phyloP scores from a whole-genome alignment of 1,284 basidiomycete genomes.

The Spongiforma sp. region DNA sequence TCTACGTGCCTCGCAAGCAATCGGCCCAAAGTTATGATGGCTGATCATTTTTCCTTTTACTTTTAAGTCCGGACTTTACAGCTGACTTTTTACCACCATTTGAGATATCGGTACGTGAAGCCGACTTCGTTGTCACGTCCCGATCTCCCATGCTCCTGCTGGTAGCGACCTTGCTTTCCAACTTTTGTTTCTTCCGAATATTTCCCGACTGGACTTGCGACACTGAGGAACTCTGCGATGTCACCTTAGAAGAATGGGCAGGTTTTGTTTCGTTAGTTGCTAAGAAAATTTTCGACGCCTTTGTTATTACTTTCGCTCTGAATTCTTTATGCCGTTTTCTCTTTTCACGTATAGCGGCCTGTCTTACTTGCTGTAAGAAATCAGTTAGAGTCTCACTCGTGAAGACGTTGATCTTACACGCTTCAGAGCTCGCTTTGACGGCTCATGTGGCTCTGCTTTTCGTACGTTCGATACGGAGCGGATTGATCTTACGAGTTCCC shows the following conservation, averaged over 20 bases:
- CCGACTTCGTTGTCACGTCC: slow-evolving; percentile 4
- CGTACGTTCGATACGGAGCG: slow-evolving; percentile 20
- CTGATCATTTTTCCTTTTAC: slow-evolving; percentile 2
- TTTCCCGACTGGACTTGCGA: slow-evolving; percentile 7
- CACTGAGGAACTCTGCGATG: neutral
- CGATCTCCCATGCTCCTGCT: neutral
- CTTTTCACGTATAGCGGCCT: slow-evolving; percentile 43
- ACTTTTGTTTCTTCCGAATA: slow-evolving; percentile 22
- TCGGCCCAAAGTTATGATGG: slow-evolving; percentile 11
- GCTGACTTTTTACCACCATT: slow-evolving; percentile 6
- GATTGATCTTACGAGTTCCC: slow-evolving; percentile 47
- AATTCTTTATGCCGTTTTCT: slow-evolving; percentile 44
- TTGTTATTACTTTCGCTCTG: slow-evolving; percentile 35
- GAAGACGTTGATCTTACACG: slow-evolving; percentile 43
- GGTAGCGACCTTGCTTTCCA: slow-evolving; percentile 3
- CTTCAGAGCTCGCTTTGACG: slow-evolving; percentile 63
- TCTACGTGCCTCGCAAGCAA: slow-evolving; percentile 5
- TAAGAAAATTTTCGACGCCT: slow-evolving; percentile 11
- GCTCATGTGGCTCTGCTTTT: slow-evolving; percentile 7
- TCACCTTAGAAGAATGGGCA: neutral
- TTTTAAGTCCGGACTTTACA: slow-evolving; percentile 6
- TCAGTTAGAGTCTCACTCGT: slow-evolving; percentile 2
- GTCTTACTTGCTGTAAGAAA: slow-evolving; percentile 47
- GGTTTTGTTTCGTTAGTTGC: neutral
- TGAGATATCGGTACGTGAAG: slow-evolving; percentile 4